Percentiles rank a stretch among this genome's conserved stretches.
These are phyloP conservation scores for Apophysomyces variabilis DNA, from an alignment of 371 early-diverging fungal genomes.

Conservation along the genomic window DNA sequence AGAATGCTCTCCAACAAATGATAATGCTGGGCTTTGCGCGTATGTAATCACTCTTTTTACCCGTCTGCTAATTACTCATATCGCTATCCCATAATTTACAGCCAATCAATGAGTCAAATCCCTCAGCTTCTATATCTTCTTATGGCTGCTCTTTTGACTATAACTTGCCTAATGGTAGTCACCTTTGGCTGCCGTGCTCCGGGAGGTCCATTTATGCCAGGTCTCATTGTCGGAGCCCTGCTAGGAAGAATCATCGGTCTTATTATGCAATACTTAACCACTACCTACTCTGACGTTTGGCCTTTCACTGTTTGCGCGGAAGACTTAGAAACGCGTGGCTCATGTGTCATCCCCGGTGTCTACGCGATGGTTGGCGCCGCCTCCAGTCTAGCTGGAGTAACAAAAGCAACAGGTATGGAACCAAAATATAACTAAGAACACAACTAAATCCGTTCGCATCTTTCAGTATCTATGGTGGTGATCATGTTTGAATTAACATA, in stretches of 20 bases:
- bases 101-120: slow-evolving; percentile 33
- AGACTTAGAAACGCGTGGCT: slow-evolving; percentile 46
- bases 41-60: slow-evolving; percentile 28
- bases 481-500: slow-evolving; percentile 98
- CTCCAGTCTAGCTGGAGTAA: slow-evolving; percentile 89
- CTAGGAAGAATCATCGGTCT: slow-evolving; percentile 93
- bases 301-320: slow-evolving; percentile 68
- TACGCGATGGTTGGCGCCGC: slow-evolving; percentile 97
- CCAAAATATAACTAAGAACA: slow-evolving; percentile 6
- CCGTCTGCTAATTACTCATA: not conserved
- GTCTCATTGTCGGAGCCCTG: slow-evolving; percentile 90
- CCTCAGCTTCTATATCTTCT: slow-evolving; percentile 50
- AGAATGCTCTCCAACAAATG: slow-evolving; percentile 71
- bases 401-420: slow-evolving; percentile 81
- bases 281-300: slow-evolving; percentile 58
- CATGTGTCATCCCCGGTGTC: slow-evolving; percentile 90
- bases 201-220: slow-evolving; percentile 91
- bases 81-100: not conserved
- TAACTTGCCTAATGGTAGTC: slow-evolving; percentile 69
- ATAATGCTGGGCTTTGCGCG: slow-evolving; percentile 71
- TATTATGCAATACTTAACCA: slow-evolving; percentile 67
- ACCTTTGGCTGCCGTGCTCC: slow-evolving; percentile 89
- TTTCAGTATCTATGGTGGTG: slow-evolving; percentile 82
- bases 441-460: not conserved
- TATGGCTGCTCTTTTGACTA: slow-evolving; percentile 67